Conservation (phyloP, 2,329 filamentous ascomycete species). For the Colletotrichum lentis region DNA sequence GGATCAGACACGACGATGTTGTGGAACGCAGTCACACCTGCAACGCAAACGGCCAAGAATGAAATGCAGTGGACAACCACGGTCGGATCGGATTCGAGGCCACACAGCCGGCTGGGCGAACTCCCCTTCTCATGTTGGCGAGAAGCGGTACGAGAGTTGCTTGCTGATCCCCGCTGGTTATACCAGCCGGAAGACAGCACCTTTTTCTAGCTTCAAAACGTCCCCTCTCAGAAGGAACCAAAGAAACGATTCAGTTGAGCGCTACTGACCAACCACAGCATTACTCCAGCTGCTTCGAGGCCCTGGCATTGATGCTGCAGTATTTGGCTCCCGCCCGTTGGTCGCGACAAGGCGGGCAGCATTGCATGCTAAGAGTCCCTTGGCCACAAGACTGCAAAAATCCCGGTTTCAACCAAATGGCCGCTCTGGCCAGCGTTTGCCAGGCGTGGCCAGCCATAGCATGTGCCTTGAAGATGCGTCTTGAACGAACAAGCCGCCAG, state of each 20-base stretch:
- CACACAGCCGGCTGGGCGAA: not conserved
- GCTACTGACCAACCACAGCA: not conserved
- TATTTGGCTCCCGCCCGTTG: not conserved
- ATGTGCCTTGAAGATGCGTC: constrained; percentile 14
- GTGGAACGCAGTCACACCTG: not conserved
- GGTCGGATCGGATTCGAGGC: not conserved
- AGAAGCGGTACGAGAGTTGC: not conserved
- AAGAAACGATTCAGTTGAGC: not conserved
- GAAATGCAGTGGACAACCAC: not conserved
- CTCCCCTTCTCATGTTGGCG: not conserved
- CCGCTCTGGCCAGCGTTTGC: constrained; percentile 12
- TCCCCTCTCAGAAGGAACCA: not conserved
- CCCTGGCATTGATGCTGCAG: not conserved
- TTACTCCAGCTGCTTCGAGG: not conserved
- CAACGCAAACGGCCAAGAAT: not conserved
- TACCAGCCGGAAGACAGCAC: constrained; percentile 3
- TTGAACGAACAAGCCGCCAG: not conserved
- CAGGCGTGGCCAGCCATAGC: not conserved
- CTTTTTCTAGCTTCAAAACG: not conserved
- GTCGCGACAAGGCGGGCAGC: constrained; percentile 4
- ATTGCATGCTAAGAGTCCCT: constrained; percentile 20
- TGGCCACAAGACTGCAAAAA: constrained; percentile 9
- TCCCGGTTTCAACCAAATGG: constrained; percentile 17
- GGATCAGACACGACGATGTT: not conserved
- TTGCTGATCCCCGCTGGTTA: constrained; percentile 5